phyloP scores from a whole-genome alignment of 768 basidiomycete genomes.

The Coprinellus micaceus region DNA sequence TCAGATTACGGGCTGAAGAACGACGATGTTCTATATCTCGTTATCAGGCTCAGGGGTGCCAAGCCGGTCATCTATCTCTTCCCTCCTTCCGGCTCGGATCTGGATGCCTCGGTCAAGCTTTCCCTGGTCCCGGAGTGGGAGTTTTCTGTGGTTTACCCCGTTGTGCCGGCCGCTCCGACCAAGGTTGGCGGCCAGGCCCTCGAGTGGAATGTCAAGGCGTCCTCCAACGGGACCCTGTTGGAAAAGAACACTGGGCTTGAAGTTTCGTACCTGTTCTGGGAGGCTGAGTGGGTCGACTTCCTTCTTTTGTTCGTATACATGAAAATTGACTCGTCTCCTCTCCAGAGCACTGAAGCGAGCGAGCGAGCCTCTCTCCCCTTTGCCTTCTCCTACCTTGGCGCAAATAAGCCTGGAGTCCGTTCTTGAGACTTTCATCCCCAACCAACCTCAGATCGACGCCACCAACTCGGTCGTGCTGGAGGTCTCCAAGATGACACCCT shows the following conservation, averaged over 20 bases:
- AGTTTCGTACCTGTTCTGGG: constrained; percentile 38
- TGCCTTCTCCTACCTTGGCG: not conserved
- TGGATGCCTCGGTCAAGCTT: constrained; percentile 25
- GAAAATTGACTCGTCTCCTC: not conserved
- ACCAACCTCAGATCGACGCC: constrained; percentile 12
- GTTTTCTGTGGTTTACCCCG: constrained; percentile 34
- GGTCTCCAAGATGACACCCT: constrained; percentile 25
- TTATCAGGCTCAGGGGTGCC: not conserved
- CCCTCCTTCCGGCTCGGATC: constrained; percentile 20
- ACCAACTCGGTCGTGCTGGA: constrained; percentile 29
- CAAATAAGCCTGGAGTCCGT: no score
- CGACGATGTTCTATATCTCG: not conserved
- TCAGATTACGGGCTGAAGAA: constrained; percentile 1
- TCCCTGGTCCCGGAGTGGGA: constrained; percentile 29
- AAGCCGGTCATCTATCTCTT: constrained; percentile 38
- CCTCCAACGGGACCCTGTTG: constrained; percentile 26
- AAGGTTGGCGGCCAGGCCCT: constrained; percentile 18
- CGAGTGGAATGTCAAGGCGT: constrained; percentile 32
- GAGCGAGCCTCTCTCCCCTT: not conserved
- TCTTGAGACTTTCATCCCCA: constrained; percentile 1
- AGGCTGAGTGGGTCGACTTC: constrained; percentile 26
- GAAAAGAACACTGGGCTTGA: constrained; percentile 25
- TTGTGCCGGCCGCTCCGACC: constrained; percentile 20
- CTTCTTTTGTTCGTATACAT: not conserved
- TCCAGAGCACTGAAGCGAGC: not conserved